A percentile compares a stretch with the other conserved stretches of the same genome.
Conservation (phyloP, 225 moss, liverwort and hornwort genomes). For the Physcomitrium patens region DNA sequence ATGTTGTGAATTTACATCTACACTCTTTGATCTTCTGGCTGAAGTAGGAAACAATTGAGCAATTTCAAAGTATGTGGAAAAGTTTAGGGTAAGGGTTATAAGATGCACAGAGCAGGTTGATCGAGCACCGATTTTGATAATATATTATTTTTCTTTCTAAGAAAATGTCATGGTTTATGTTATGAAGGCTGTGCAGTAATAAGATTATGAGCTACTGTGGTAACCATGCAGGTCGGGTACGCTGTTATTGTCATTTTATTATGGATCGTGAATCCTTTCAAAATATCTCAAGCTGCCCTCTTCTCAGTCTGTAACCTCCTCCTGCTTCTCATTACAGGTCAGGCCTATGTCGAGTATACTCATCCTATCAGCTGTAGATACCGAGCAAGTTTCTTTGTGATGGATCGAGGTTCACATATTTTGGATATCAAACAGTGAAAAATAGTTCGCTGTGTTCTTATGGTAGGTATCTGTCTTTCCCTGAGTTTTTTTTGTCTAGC, state of each 20-base stretch:
- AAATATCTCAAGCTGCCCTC: constrained; percentile 52
- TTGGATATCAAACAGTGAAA: constrained; percentile 18
- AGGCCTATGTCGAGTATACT: constrained; percentile 18
- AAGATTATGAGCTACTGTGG: constrained; percentile 28
- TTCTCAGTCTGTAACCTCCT: constrained; percentile 61
- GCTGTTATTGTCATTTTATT: constrained; percentile 45
- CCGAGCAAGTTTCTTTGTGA: constrained; percentile 1
- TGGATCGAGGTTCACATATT: constrained; percentile 1
- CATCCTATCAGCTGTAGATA: not conserved
- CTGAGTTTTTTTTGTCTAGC: constrained; percentile 8
- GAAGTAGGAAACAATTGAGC: not conserved
- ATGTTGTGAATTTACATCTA: no score
- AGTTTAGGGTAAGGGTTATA: not conserved
- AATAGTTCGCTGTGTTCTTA: not conserved
- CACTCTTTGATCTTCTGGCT: constrained; percentile 1
- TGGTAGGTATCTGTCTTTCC: not conserved
- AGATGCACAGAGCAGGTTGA: no score
- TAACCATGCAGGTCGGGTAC: constrained; percentile 52
- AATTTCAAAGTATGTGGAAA: constrained; percentile 4
- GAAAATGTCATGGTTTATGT: not conserved
- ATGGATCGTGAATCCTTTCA: constrained; percentile 48
- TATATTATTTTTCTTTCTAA: not conserved
- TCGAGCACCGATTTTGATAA: not conserved
- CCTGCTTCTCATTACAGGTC: constrained; percentile 65
- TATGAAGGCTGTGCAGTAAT: not conserved